Conservation (phyloP, 306 rosid species). For the Sphenostylis stenocarpa region DNA sequence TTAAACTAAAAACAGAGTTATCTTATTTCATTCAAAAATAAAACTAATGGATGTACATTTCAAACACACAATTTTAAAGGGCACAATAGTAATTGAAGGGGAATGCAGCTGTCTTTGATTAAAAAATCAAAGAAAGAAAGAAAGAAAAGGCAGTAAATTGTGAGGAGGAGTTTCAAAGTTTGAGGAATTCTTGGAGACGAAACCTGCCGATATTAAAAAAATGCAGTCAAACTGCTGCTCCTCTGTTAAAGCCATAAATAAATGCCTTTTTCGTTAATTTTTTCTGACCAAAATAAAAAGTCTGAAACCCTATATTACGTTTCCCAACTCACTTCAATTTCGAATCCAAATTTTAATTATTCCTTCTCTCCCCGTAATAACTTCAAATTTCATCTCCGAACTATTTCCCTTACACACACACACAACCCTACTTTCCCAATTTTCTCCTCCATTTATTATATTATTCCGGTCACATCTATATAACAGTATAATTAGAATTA, state of each 20-base stretch:
- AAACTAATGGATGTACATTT: no score
- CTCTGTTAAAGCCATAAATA: slow-evolving; percentile 55
- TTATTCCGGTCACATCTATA: no score
- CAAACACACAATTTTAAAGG: no score
- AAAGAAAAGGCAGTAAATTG: slow-evolving; percentile 27
- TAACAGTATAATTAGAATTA: no score
- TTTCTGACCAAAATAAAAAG: slow-evolving; percentile 31
- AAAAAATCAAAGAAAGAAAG: neutral
- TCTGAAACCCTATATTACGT: slow-evolving; percentile 43
- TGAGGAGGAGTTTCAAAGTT: slow-evolving; percentile 19
- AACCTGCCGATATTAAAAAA: slow-evolving; percentile 32
- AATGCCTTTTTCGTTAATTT: slow-evolving; percentile 32
- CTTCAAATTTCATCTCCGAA: no score
- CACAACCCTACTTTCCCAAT: no score
- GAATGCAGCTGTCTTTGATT: slow-evolving; percentile 8
- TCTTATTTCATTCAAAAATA: no score
- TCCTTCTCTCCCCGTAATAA: no score
- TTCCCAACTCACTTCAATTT: slow-evolving; percentile 33
- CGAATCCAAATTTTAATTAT: slow-evolving; percentile 16
- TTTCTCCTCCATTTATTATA: no score
- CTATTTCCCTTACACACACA: no score
- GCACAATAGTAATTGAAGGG: slow-evolving; percentile 23
- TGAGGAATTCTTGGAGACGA: slow-evolving; percentile 35
- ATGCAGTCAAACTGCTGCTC: slow-evolving; percentile 56
- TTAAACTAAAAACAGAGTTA: no score